Evolutionary conservation across 2,329 filamentous ascomycete species (phyloP).

Genomic region (Phyllosticta citriasiana): DNA sequence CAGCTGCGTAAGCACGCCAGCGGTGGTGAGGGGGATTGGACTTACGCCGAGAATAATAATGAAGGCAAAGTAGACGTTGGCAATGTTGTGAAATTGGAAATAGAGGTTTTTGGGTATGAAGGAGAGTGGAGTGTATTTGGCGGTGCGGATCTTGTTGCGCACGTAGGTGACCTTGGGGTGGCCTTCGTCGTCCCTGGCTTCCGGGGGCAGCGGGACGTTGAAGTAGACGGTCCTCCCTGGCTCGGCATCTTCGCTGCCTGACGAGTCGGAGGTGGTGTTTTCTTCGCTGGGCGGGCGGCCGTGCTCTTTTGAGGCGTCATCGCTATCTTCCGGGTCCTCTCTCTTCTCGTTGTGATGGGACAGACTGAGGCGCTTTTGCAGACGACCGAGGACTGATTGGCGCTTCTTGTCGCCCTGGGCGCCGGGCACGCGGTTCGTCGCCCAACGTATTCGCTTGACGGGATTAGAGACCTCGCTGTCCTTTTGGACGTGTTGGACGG

Average conservation of each 20-base stretch:
- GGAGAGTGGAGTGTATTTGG: conserved; percentile 91
- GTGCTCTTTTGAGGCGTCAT: conserved; percentile 17
- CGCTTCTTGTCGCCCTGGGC: conserved; percentile 71
- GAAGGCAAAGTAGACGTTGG: conserved; percentile 97
- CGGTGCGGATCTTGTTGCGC: conserved; percentile 93
- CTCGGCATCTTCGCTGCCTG: conserved; percentile 15
- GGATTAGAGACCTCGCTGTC: conserved; percentile 47
- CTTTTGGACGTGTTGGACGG: conserved; percentile 20
- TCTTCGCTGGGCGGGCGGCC: conserved; percentile 17
- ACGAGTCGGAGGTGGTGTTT: conserved; percentile 22
- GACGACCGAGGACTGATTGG: conserved; percentile 66
- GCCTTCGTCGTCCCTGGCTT: conserved; percentile 72
- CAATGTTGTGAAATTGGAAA: conserved; percentile 97
- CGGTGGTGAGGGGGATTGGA: conserved; percentile 16
- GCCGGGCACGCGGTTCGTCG: conserved; percentile 76
- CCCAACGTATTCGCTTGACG: conserved; percentile 83
- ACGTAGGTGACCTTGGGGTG: conserved; percentile 59
- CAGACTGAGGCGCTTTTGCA: conserved; percentile 45
- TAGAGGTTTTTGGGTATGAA: conserved; percentile 96
- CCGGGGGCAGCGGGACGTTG: conserved; percentile 68
- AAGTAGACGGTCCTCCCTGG: conserved; percentile 61
- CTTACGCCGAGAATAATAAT: conserved; percentile 88
- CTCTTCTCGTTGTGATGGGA: conserved; percentile 54
- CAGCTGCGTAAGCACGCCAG: conserved; percentile 12
- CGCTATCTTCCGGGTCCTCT: conserved; percentile 35